Base-by-base conservation (phyloP, 1,284 basidiomycete genomes). In the Agaricales sp. region DNA sequence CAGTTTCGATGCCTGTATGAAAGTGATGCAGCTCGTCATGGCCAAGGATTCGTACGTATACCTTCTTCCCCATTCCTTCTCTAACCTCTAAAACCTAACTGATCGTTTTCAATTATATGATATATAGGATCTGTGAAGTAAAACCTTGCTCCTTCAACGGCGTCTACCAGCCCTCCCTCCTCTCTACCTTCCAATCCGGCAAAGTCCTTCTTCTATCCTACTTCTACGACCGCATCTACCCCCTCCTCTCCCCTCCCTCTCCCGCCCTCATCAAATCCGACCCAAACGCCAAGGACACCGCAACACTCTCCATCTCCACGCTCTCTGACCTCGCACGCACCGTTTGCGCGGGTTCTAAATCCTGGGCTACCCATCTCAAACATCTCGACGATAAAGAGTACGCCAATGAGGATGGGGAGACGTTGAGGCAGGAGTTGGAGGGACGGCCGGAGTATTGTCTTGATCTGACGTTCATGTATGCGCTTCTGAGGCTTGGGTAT, bases 121-220 rank as follows among this genome's bases (percentile, higher is more conserved):
- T 14, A 4, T 52, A 18, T 55, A 92, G 89, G 0, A 77, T 92
- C 47, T 98, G 96, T 66, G 80, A 83, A 59, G 73, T 83, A 58
- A 90, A 88, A 63, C 93, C 93, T 0, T 99, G 95, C 66, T 92
- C 94, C 1, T 99, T 99, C 71, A 87, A 92, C 57, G 95, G 95
- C 30, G 92, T 97, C 22, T 98, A 99, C 71, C 95, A 98, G 64
- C 96, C 95, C 1, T 87, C 87, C n/a, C 74, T 98, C 22, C 74
- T 90, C 55, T 87, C 95, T 55, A 87, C 90, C 3, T 98, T 98
- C 78, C 75, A 80, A 2, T 64, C 71, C 18, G 89, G 89, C 54
- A 82, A 82, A 59, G 75, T 92, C 55, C 77, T 93, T 22, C 78
- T 94, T 6, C 76, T 97, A 1, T 97, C 94, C 22, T 99, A 98